Percentiles rank a stretch among this genome's conserved stretches.
phyloP scores from a whole-genome alignment of 805 yeast species.

The Sugiyamaella marilandica region DNA sequence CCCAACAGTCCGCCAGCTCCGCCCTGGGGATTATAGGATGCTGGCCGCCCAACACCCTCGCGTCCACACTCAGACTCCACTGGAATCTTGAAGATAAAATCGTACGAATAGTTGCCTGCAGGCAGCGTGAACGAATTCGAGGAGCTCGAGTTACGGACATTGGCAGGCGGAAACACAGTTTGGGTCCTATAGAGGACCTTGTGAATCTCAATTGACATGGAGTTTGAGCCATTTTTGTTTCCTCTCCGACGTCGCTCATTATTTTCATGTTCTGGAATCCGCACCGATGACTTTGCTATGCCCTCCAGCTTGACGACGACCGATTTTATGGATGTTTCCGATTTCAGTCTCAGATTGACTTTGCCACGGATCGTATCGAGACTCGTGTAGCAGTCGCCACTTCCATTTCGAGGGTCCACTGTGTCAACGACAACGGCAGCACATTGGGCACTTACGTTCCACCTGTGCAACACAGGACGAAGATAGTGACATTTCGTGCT shows the following conservation, averaged over 20 bases:
- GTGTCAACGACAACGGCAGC: background rate
- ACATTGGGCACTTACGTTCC: slow-evolving; percentile 1
- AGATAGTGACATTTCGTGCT: background rate
- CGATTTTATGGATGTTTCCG: slow-evolving; percentile 26
- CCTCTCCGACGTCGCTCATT: slow-evolving; percentile 21
- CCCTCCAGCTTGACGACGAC: slow-evolving; percentile 32
- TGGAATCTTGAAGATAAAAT: slow-evolving; percentile 34
- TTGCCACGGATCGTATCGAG: slow-evolving; percentile 27
- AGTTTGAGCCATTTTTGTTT: slow-evolving; percentile 5
- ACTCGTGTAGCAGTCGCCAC: slow-evolving; percentile 21
- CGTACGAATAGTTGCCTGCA: slow-evolving; percentile 34
- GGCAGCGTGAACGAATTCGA: slow-evolving; percentile 30
- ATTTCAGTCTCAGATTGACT: slow-evolving; percentile 20
- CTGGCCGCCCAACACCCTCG: background rate
- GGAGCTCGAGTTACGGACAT: slow-evolving; percentile 17
- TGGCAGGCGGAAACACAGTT: slow-evolving; percentile 36
- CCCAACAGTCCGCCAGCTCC: slow-evolving; percentile 1
- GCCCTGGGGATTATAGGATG: background rate
- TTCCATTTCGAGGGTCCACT: slow-evolving; percentile 9
- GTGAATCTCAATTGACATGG: slow-evolving; percentile 22
- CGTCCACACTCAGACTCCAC: slow-evolving; percentile 22
- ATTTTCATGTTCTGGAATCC: slow-evolving; percentile 21
- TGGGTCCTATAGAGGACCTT: slow-evolving; percentile 27
- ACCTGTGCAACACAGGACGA: slow-evolving; percentile 1
- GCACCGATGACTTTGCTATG: slow-evolving; percentile 24